A percentile compares a stretch with the other conserved stretches of the same genome.
These are phyloP conservation scores for Tulasnella sp. DNA, from an alignment of 768 basidiomycete species.

Conservation along the genomic window DNA sequence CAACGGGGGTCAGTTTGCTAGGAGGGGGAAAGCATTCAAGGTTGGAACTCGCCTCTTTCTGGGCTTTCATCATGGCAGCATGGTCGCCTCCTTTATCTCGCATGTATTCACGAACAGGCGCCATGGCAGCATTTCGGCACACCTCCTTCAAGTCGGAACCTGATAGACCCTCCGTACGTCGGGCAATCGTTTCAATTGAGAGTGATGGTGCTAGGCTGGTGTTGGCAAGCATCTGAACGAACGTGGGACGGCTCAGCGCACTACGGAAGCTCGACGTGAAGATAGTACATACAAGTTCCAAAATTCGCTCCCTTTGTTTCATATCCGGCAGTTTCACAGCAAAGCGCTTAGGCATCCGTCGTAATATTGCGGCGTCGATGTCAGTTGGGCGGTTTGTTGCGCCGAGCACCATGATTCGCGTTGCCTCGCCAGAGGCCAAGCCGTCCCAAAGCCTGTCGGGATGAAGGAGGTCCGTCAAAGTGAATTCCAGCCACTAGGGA, in stretches of 20 bases:
- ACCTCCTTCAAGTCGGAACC: constrained; percentile 91
- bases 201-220: constrained; percentile 64
- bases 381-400: constrained; percentile 95
- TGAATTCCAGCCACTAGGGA: constrained; percentile 21
- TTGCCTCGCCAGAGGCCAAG: constrained; percentile 62
- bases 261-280: not conserved
- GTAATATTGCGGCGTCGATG: constrained; percentile 77
- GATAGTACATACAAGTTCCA: constrained; percentile 58
- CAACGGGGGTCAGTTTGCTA: not conserved
- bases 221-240: constrained; percentile 73
- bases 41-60: constrained; percentile 45
- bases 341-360: constrained; percentile 99
- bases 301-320: constrained; percentile 78
- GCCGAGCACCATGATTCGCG: constrained; percentile 85
- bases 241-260: not conserved
- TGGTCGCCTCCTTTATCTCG: constrained; percentile 45
- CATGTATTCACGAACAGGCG: constrained; percentile 82
- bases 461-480: constrained; percentile 7
- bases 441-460: constrained; percentile 86
- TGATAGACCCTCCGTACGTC: constrained; percentile 67
- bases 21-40: not conserved
- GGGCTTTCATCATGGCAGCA: constrained; percentile 48
- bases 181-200: constrained; percentile 59
- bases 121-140: constrained; percentile 91
- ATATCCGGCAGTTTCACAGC: constrained; percentile 73